These are phyloP conservation scores for Nothophaeocryptopus gaeumannii DNA, from an alignment of 2,329 filamentous ascomycete species.

Conservation along the genomic window DNA sequence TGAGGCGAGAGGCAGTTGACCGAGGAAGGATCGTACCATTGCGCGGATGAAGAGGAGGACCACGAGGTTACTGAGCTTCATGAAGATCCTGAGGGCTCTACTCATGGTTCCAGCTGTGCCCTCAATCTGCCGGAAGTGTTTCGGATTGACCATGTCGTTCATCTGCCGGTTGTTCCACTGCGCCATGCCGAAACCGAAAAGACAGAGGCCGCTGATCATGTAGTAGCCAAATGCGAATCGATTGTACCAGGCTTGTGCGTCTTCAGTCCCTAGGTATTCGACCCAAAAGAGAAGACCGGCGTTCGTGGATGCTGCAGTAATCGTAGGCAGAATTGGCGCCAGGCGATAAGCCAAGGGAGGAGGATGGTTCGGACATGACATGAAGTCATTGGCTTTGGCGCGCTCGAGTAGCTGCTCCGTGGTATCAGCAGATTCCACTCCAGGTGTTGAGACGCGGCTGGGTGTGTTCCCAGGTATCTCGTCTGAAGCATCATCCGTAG, in stretches of 20 bases:
- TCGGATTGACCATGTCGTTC: no score
- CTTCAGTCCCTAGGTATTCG: not conserved
- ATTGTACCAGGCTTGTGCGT: conserved; percentile 2
- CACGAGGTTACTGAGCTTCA: no score
- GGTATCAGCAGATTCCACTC: not conserved
- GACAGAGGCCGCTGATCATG: conserved; percentile 1
- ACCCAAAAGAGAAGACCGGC: conserved; percentile 7
- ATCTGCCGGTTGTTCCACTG: not conserved
- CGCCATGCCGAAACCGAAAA: not conserved
- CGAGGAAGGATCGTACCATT: no score
- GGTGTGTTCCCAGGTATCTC: no score
- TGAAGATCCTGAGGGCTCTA: no score
- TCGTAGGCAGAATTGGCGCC: not conserved
- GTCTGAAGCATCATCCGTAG: no score
- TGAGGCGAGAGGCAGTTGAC: no score
- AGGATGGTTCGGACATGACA: no score
- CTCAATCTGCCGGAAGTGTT: no score
- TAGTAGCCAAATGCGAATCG: conserved; percentile 7
- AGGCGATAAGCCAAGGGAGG: not conserved
- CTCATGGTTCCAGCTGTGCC: no score
- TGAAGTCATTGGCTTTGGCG: not conserved
- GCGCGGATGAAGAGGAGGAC: no score
- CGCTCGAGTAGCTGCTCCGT: not conserved
- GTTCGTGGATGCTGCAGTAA: conserved; percentile 3
- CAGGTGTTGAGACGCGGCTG: not conserved